phyloP scores from a whole-genome alignment of 2,329 filamentous ascomycete species.

The Cadophora sp. region DNA sequence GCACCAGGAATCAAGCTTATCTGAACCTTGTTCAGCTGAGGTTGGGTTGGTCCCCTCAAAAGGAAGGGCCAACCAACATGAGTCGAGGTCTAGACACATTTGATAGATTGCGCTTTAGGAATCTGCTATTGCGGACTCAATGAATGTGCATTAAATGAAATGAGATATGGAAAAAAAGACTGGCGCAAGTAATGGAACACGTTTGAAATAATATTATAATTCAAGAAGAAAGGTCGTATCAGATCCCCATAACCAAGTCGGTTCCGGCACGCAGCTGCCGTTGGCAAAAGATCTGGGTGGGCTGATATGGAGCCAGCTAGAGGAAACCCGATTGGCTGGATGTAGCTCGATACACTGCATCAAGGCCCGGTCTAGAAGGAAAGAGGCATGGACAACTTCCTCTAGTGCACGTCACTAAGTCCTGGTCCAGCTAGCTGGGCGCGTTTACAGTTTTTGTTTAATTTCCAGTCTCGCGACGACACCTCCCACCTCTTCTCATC shows the following conservation, averaged over 20 bases:
- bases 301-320: neutral
- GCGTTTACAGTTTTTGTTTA: constrained; percentile 1
- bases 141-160: too few relatives aligned
- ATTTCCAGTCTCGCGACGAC: constrained; percentile 13
- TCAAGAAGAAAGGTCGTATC: neutral
- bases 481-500: too few relatives aligned
- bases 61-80: too few relatives aligned
- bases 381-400: neutral
- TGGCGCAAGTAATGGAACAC: too few relatives aligned
- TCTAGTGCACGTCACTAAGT: constrained; percentile 12
- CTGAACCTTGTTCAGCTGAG: constrained; percentile 12
- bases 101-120: too few relatives aligned
- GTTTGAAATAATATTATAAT: too few relatives aligned
- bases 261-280: constrained; percentile 17
- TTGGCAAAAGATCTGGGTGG: neutral
- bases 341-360: neutral
- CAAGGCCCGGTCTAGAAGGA: neutral
- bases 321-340: neutral
- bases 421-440: neutral
- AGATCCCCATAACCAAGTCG: constrained; percentile 10
- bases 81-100: neutral
- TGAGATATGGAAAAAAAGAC: too few relatives aligned
- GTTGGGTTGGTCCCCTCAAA: too few relatives aligned
- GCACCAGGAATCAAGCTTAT: constrained; percentile 9
- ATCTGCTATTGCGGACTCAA: too few relatives aligned